phyloP scores from a whole-genome alignment of 2,329 filamentous ascomycete species.

The Botryotinia narcissicola region DNA sequence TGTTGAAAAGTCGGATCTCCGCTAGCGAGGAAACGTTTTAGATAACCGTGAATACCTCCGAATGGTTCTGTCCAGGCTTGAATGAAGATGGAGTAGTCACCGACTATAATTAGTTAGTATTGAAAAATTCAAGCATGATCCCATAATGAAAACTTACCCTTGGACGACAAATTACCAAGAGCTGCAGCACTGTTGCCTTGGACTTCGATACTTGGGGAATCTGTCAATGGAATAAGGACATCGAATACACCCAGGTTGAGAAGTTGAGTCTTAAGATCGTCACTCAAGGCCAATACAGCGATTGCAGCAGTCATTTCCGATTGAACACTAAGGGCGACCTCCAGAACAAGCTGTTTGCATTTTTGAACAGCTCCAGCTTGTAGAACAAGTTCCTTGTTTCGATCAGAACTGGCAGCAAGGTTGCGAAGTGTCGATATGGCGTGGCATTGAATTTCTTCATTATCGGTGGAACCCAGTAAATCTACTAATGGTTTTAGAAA shows the following conservation, averaged over 20 bases:
- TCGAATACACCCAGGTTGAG: conserved; percentile 93
- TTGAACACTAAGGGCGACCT: conserved; percentile 91
- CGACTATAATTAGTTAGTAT: conserved; percentile 62
- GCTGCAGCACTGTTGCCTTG: conserved; percentile 98
- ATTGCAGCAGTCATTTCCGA: conserved; percentile 99
- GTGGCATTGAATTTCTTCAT: conserved; percentile 98
- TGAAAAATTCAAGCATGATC: conserved; percentile 15
- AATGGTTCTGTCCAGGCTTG: conserved; percentile 90
- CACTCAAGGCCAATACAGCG: conserved; percentile 89
- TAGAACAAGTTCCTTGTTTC: conserved; percentile 96
- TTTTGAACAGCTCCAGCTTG: conserved; percentile 97
- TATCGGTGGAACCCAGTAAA: conserved; percentile 89
- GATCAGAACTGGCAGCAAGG: conserved; percentile 91
- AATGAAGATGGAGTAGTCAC: conserved; percentile 94
- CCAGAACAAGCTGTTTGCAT: conserved; percentile 93
- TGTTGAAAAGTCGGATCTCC: conserved; percentile 98
- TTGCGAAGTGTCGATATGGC: conserved; percentile 96
- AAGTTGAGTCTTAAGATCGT: conserved; percentile 90
- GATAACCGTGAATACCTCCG: conserved; percentile 92
- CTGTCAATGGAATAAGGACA: conserved; percentile 90
- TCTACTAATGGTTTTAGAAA: conserved; percentile 94
- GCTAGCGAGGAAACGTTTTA: conserved; percentile 87
- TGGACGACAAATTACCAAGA: conserved; percentile 91
- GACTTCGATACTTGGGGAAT: conserved; percentile 94
- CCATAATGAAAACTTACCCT: conserved; percentile 59